phyloP scores from a whole-genome alignment of 2,329 filamentous ascomycete genomes.

The Cytospora leucostoma region DNA sequence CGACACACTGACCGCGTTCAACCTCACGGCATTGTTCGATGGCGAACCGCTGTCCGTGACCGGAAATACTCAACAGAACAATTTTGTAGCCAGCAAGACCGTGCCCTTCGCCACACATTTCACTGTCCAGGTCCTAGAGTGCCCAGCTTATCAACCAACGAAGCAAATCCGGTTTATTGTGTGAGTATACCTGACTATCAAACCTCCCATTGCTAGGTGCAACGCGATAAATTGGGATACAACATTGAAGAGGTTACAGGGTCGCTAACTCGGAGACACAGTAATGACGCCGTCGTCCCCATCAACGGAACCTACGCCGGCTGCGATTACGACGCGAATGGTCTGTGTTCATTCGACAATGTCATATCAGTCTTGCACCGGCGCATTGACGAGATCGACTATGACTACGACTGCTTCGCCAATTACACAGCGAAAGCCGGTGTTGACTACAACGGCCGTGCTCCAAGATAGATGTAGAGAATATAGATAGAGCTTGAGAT shows the following conservation, averaged over 20 bases:
- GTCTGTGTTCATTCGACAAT: slow-evolving; percentile 38
- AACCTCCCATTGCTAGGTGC: not conserved
- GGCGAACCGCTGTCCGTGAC: slow-evolving; percentile 33
- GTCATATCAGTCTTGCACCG: slow-evolving; percentile 36
- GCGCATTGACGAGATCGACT: slow-evolving; percentile 38
- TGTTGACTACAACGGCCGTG: slow-evolving; percentile 37
- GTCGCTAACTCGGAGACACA: slow-evolving; percentile 21
- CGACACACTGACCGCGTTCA: slow-evolving; percentile 37
- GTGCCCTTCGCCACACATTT: slow-evolving; percentile 39
- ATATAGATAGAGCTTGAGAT: too few species aligned
- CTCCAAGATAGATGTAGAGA: slow-evolving; percentile 28
- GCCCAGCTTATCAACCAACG: slow-evolving; percentile 35
- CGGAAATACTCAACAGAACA: slow-evolving; percentile 31
- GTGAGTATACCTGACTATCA: slow-evolving; percentile 30
- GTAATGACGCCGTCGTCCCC: slow-evolving; percentile 39
- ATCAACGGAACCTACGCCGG: slow-evolving; percentile 34
- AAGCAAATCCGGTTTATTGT: slow-evolving; percentile 39
- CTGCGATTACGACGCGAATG: slow-evolving; percentile 33
- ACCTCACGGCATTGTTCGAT: slow-evolving; percentile 36
- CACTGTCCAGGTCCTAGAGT: slow-evolving; percentile 38
- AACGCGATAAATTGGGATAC: not conserved
- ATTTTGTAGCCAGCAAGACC: slow-evolving; percentile 36
- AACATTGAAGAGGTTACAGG: not conserved
- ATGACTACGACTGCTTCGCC: slow-evolving; percentile 37
- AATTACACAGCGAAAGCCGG: slow-evolving; percentile 34